These are phyloP conservation scores for Neurospora sp. DNA, from an alignment of 495 filamentous ascomycete species.

Conservation along the genomic window DNA sequence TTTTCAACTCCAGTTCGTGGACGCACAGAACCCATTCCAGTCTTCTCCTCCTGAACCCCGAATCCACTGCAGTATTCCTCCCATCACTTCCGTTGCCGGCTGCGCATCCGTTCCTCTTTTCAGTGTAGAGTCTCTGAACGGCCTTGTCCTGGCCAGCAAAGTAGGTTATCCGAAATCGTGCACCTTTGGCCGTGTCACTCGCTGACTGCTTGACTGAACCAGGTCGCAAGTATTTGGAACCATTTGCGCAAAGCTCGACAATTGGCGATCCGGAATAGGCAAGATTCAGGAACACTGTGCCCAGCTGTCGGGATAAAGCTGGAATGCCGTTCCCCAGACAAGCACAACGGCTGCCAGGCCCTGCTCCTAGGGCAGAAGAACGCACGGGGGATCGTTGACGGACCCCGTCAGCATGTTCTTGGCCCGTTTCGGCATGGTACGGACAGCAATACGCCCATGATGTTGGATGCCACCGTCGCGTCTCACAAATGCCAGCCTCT, in stretches of 20 bases:
- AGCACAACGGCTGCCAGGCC: not conserved
- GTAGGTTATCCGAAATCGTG: not conserved
- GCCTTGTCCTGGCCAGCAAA: not conserved
- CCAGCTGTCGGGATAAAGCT: not conserved
- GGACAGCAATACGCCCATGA: slow-evolving; percentile 5
- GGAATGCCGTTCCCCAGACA: not conserved
- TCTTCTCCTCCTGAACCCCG: not conserved
- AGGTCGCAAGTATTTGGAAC: not conserved
- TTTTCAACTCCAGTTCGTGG: not conserved
- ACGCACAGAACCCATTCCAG: not conserved
- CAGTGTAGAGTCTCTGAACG: not conserved
- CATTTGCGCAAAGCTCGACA: not conserved
- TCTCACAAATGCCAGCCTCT: slow-evolving; percentile 12
- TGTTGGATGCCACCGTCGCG: slow-evolving; percentile 8
- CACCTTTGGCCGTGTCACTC: not conserved
- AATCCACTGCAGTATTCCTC: not conserved
- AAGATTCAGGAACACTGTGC: not conserved
- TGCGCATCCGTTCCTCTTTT: not conserved
- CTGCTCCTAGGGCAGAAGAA: not conserved
- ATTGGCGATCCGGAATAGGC: not conserved
- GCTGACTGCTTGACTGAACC: not conserved
- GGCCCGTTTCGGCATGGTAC: slow-evolving; percentile 9
- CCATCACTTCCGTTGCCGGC: not conserved
- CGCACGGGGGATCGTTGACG: not conserved
- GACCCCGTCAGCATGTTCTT: not conserved